A percentile compares a stretch with the other conserved stretches of the same genome.
Conservation (phyloP, 2,329 filamentous ascomycete genomes). For the Beauveria asiatica region DNA sequence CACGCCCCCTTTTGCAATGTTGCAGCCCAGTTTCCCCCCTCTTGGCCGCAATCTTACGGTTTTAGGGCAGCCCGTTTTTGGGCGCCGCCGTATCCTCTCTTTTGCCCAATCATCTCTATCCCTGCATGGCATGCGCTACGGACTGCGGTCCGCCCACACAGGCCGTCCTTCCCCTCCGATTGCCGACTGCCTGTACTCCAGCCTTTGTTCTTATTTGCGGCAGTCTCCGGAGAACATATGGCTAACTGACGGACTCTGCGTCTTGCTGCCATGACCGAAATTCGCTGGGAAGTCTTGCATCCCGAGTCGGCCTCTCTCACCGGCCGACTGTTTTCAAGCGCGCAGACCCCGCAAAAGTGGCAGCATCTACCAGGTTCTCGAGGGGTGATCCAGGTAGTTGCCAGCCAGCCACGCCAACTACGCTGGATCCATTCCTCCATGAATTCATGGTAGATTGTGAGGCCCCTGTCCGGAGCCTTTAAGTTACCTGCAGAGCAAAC, state of each 20-base stretch:
- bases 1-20: neutral
- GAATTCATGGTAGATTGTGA: neutral
- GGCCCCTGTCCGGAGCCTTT: neutral
- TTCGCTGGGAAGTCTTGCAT: neutral
- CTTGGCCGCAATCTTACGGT: slow-evolving; percentile 6
- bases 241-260: no score
- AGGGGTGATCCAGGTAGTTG: neutral
- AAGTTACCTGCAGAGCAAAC: neutral
- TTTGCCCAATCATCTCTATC: neutral
- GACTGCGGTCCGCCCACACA: neutral
- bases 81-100: neutral
- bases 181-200: neutral
- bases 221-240: neutral
- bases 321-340: no score
- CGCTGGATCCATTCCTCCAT: neutral
- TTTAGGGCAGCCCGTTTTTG: neutral
- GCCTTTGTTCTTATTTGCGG: neutral
- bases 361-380: neutral
- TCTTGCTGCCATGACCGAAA: no score
- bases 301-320: neutral
- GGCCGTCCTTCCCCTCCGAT: neutral
- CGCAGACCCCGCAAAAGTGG: no score
- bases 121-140: neutral
- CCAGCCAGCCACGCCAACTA: neutral
- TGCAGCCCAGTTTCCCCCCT: neutral